Evolutionary conservation across 352 stramenopile genomes (phyloP), one percentile per base, ranked within the genome.

Genomic region (Phytophthora brassicae): DNA sequence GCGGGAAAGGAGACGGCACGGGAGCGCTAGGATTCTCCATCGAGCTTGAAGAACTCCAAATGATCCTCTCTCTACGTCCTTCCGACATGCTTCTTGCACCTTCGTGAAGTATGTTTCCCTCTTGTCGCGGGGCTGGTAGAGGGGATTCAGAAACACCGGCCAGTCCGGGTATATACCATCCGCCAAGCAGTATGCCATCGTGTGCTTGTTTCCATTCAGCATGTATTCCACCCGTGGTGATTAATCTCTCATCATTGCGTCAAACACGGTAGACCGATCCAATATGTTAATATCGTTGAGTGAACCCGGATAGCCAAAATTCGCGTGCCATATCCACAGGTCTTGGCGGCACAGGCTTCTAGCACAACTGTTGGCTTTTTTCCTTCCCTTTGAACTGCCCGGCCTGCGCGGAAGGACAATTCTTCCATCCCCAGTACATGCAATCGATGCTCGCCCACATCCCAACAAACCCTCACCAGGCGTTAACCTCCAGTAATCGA

Each of bases 381-480:
- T 22, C n/a, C 19, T 42, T 54, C 8, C 47, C 39, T 17, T 58
- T 49, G 12, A 58, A 58, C 24, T 58, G 39, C n/a, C 50, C 36
- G 9, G 50, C 26, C 9, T 11, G 26, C 4, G 6, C 38, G 39
- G 4, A 42, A 4, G 50, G 36, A 26, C 36, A 58, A 7, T 49
- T 49, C 9, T 55, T 44, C 47, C 47, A 55, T 19, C 44, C 17
- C 47, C 31, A 55, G 47, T 55, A 20, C 31, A 55, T 58, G 16
- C 24, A 50, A 19, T 58, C 50, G 28, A 58, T 58, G 26, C 50
- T 58, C 9, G 14, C 47, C 50, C 50, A 58, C 38, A 58, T 58
- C 6, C 22, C 50, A 3, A 58, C 16, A 14, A 58, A 39, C n/a
- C 44, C 44, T 13, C 44, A 26, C 12, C 16, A 5, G 6, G 24